Percentiles rank a stretch among this genome's conserved stretches.
phyloP scores from a whole-genome alignment of 1,284 basidiomycete genomes.

The Ustilago vetiveriae region DNA sequence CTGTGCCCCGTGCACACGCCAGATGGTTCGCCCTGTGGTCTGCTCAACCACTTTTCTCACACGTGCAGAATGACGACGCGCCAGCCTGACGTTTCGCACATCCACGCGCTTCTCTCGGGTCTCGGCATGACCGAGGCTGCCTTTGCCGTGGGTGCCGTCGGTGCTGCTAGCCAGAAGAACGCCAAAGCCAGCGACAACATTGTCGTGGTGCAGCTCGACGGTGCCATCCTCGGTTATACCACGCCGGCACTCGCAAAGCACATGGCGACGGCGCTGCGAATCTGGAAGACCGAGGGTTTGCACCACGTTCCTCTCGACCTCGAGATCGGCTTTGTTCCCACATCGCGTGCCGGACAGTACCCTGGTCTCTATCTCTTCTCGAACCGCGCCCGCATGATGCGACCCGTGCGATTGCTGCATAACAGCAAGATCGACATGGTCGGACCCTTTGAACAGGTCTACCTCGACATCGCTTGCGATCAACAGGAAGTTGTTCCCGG shows the following conservation, averaged over 20 bases:
- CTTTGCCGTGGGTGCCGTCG: slow-evolving; percentile 34
- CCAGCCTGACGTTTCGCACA: slow-evolving; percentile 78
- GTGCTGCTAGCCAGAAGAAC: slow-evolving; percentile 38
- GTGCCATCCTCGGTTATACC: slow-evolving; percentile 95
- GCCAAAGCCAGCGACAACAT: slow-evolving; percentile 80
- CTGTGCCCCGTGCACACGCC: slow-evolving; percentile 98
- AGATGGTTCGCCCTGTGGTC: slow-evolving; percentile 96
- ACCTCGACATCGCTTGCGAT: slow-evolving; percentile 96
- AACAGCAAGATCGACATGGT: slow-evolving; percentile 90
- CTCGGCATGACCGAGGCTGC: slow-evolving; percentile 91
- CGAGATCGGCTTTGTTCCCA: slow-evolving; percentile 92
- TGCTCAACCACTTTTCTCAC: slow-evolving; percentile 95
- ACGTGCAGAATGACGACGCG: slow-evolving; percentile 90
- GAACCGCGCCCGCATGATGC: slow-evolving; percentile 91
- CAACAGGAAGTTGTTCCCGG: slow-evolving; percentile 85
- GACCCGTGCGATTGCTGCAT: slow-evolving; percentile 89
- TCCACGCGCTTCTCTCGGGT: slow-evolving; percentile 82
- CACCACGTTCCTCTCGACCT: slow-evolving; percentile 85
- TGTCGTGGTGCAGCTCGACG: slow-evolving; percentile 91
- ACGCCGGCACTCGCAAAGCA: slow-evolving; percentile 78
- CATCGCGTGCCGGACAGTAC: slow-evolving; percentile 92
- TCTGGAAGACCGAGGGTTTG: slow-evolving; percentile 93
- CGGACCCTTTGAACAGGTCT: slow-evolving; percentile 98
- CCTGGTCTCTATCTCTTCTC: slow-evolving; percentile 95
- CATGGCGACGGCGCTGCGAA: slow-evolving; percentile 83